These are phyloP conservation scores for Thozetella sp. DNA, from an alignment of 495 filamentous ascomycete species.

Conservation along the genomic window DNA sequence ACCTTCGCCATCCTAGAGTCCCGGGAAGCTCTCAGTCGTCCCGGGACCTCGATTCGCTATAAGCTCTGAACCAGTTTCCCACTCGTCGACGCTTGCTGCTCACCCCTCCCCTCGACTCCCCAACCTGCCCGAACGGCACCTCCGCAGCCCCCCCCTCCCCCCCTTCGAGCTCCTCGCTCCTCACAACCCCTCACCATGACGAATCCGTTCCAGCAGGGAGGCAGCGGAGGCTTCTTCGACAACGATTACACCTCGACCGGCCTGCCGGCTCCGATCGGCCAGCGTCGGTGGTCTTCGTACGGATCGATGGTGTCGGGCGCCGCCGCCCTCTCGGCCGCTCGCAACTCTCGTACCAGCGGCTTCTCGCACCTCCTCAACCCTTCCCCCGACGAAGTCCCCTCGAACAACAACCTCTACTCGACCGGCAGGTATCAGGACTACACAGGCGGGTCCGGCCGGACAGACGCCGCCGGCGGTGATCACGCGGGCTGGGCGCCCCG, in stretches of 20 bases:
- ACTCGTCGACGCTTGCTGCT: neutral
- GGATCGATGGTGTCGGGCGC: conserved; percentile 79
- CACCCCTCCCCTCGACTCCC: neutral
- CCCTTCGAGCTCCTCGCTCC: conserved; percentile 12
- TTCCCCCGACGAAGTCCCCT: conserved; percentile 39
- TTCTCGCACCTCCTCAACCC: conserved; percentile 66
- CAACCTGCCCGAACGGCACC: neutral
- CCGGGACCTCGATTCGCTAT: conserved; percentile 12
- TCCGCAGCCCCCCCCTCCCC: conserved; percentile 11
- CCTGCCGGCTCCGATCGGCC: conserved; percentile 20
- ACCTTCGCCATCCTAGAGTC: conserved; percentile 7
- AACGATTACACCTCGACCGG: conserved; percentile 16
- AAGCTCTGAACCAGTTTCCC: neutral
- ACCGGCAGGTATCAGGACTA: conserved; percentile 9
- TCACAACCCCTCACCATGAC: conserved; percentile 33
- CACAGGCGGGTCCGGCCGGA: conserved; percentile 3
- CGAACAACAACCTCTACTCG: conserved; percentile 36
- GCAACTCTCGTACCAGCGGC: conserved; percentile 50
- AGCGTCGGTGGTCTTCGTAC: conserved; percentile 62
- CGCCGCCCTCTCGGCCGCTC: conserved; percentile 38
- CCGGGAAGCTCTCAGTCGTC: conserved; percentile 15
- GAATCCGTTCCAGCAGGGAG: conserved; percentile 27
- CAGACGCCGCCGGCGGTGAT: conserved; percentile 24
- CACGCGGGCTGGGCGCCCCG: conserved; percentile 45
- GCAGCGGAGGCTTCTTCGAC: conserved; percentile 14